Conservation (phyloP, 345 rosid species). For the Nephelium lappaceum region DNA sequence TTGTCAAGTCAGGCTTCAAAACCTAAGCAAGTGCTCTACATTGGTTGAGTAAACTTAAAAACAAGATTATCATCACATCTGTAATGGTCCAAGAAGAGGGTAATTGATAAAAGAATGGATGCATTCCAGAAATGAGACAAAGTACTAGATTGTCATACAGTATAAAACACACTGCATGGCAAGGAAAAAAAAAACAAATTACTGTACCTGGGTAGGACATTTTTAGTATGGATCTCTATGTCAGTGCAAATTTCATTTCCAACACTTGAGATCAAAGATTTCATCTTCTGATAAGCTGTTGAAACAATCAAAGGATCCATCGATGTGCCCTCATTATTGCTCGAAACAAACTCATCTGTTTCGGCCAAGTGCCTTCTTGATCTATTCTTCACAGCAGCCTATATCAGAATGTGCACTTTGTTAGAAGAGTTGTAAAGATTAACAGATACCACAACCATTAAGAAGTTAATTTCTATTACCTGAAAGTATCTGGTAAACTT, state of each 20-base stretch:
- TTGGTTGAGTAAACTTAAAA: background rate
- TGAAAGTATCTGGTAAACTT: slow-evolving; percentile 83
- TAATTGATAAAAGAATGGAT: background rate
- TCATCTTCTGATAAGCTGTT: slow-evolving; percentile 83
- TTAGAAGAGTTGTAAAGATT: slow-evolving; percentile 5
- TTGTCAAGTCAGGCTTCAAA: background rate
- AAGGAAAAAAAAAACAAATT: background rate
- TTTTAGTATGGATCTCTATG: slow-evolving; percentile 76
- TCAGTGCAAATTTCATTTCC: slow-evolving; percentile 82
- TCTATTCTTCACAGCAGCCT: slow-evolving; percentile 88
- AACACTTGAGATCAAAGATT: slow-evolving; percentile 58
- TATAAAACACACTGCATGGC: background rate
- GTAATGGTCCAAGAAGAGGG: slow-evolving; percentile 5
- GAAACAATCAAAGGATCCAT: slow-evolving; percentile 51
- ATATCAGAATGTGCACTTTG: slow-evolving; percentile 25
- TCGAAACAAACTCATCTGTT: slow-evolving; percentile 71
- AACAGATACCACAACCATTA: slow-evolving; percentile 5
- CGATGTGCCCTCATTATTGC: slow-evolving; percentile 50
- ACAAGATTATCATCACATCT: background rate
- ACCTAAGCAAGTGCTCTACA: background rate
- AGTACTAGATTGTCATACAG: background rate
- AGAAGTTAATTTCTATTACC: slow-evolving; percentile 43
- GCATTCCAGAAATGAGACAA: background rate
- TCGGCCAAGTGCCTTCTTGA: slow-evolving; percentile 75
- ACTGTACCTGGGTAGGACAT: slow-evolving; percentile 78